Conservation (phyloP, 2,329 filamentous ascomycete genomes). For the Didymellaceae sp. region DNA sequence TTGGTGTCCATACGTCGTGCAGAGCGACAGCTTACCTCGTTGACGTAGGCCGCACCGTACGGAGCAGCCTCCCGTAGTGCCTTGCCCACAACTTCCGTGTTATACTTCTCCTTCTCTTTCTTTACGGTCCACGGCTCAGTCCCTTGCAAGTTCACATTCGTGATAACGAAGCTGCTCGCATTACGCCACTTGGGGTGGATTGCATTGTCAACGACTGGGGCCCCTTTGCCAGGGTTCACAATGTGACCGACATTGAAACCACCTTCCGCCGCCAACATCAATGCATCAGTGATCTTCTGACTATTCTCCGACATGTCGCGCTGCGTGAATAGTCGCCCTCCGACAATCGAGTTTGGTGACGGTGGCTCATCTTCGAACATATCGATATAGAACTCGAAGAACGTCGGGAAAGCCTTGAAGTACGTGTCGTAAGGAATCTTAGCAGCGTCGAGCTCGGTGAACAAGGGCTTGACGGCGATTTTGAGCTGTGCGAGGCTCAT, state of each 20-base stretch:
- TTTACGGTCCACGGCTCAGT: conserved; percentile 41
- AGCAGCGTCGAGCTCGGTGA: conserved; percentile 36
- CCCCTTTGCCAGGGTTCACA: conserved; percentile 40
- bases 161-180: conserved; percentile 45
- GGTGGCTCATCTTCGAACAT: conserved; percentile 46
- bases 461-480: conserved; percentile 36
- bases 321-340: conserved; percentile 43
- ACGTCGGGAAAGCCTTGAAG: conserved; percentile 41
- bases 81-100: conserved; percentile 42
- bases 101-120: conserved; percentile 33
- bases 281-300: conserved; percentile 34
- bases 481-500: conserved; percentile 39
- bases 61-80: conserved; percentile 39
- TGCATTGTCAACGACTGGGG: conserved; percentile 41
- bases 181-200: conserved; percentile 46
- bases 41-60: conserved; percentile 44
- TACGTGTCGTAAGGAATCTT: conserved; percentile 40
- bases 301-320: conserved; percentile 35
- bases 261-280: conserved; percentile 29
- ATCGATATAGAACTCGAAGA: conserved; percentile 47
- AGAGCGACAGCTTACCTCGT: conserved; percentile 25
- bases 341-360: conserved; percentile 39
- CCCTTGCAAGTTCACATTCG: conserved; percentile 39
- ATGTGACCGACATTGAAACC: conserved; percentile 45
- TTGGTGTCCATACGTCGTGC: background rate